Evolutionary conservation across 23 red algal species (phyloP).

Genomic region (Gracilaria gracilis): DNA sequence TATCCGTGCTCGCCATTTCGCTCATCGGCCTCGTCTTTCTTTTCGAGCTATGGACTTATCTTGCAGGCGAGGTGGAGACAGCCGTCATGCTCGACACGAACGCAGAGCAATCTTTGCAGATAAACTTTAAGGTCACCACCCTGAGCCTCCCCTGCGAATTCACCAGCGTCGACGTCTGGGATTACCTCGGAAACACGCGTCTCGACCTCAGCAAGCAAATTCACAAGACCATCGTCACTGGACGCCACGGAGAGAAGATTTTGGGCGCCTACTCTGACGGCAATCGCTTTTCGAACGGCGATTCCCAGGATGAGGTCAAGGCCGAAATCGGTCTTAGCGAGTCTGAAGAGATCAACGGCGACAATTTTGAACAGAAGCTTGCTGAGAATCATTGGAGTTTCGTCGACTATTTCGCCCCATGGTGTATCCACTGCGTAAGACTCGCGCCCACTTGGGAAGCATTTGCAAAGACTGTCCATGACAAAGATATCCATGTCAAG

Average conservation of each 20-base stretch:
- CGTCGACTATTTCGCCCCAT: conserved; percentile 81
- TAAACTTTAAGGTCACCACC: conserved; percentile 80
- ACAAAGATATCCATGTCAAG: conserved; percentile 77
- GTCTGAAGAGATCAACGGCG: conserved; percentile 45
- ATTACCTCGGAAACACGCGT: conserved; percentile 83
- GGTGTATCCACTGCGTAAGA: conserved; percentile 77
- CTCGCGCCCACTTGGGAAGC: conserved; percentile 80
- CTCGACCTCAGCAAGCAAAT: conserved; percentile 70
- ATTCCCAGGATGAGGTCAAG: conserved; percentile 59
- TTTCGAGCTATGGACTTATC: conserved; percentile 83
- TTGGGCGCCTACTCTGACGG: conserved; percentile 73
- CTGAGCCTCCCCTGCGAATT: conserved; percentile 82
- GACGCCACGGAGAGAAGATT: conserved; percentile 63
- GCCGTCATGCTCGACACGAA: conserved; percentile 85
- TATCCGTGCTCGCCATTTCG: conserved; percentile 67
- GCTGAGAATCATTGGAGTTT: conserved; percentile 78
- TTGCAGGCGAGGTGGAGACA: conserved; percentile 76
- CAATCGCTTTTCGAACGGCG: conserved; percentile 44
- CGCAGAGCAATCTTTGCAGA: conserved; percentile 56
- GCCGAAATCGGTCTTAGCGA: conserved; percentile 68
- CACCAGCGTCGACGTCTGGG: conserved; percentile 79
- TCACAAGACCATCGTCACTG: conserved; percentile 76
- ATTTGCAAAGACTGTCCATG: conserved; percentile 82
- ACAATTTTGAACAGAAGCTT: conserved; percentile 68
- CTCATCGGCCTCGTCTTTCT: conserved; percentile 77